Evolutionary conservation across 805 yeast genomes (phyloP).

Genomic region (Cyberlindnera meyerae): DNA sequence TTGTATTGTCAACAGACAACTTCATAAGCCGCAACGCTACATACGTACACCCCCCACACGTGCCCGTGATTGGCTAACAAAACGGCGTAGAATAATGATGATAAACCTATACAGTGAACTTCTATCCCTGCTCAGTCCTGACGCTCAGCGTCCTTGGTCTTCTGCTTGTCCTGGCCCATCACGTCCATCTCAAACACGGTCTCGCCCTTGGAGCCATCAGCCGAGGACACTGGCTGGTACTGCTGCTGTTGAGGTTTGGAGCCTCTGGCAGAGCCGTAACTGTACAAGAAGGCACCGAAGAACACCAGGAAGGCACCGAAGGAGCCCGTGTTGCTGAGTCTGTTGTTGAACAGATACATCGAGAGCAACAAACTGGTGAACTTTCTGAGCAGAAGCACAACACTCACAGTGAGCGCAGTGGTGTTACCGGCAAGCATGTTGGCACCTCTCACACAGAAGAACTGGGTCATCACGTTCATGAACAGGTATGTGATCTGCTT

Average conservation of each 20-base stretch:
- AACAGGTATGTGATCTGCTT: conserved; percentile 29
- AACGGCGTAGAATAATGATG: no score
- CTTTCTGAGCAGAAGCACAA: conserved; percentile 57
- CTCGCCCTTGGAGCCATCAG: neutral
- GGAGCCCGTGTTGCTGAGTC: conserved; percentile 33
- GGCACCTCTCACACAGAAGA: conserved; percentile 64
- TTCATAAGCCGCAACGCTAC: no score
- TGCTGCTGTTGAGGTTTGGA: neutral
- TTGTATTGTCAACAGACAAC: no score
- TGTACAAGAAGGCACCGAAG: conserved; percentile 49
- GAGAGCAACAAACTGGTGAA: conserved; percentile 56
- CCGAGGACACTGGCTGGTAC: neutral
- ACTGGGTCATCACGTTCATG: conserved; percentile 49
- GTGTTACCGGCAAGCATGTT: conserved; percentile 53
- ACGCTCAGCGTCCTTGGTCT: neutral
- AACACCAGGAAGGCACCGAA: conserved; percentile 51
- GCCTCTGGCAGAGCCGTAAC: conserved; percentile 21
- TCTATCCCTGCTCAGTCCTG: no score
- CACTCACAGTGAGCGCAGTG: conserved; percentile 58
- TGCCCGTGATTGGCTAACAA: no score
- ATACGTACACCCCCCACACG: no score
- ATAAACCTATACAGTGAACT: no score
- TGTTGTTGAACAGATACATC: conserved; percentile 45
- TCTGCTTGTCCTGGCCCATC: neutral
- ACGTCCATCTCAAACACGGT: neutral